Evolutionary conservation across 441 rosid genomes (phyloP), one percentile per base, ranked within the genome.

Genomic region (Pelargonium cotyledonis): DNA sequence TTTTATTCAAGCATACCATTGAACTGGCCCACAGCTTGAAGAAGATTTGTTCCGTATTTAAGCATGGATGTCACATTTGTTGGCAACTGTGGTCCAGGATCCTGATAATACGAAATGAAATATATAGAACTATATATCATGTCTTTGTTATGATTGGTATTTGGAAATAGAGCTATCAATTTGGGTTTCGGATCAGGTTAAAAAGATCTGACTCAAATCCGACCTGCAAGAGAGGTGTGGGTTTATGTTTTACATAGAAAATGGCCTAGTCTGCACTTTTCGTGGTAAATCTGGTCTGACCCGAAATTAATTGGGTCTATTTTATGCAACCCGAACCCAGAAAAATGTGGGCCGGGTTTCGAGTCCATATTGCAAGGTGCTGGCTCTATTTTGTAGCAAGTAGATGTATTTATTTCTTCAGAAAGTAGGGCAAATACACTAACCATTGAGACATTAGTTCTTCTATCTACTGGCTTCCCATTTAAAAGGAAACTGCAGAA

Each of bases 11-110:
- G 76, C 74, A 71, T 89, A 91, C 98, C 92, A 55, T 74, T 75
- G 70, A 86, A 90, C 75, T 84, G 89, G 49, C 99, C 98, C 76
- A 95, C 85, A 63, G 86, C 97, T 85, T 95, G 99, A 70, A 95
- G 85, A 75, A 92, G 86, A 86, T 95, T 95, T 40, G 97, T 86
- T 75, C 99, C 99, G 58, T 84, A 92, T 76, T 95, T 95, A 57
- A 95, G 92, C 79, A 88, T 73, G 15, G 78, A 46, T 60, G 85
- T 85, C 65, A 95, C 89, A 80, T 84, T 78, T 70, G 92, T 80
- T 29, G 99, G 97, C 65, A 88, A 49, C 72, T 85, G 99, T 72
- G 99, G 91, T 67, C 96, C 97, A 1, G 85, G 3, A 49, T 86
- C 96, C 98, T 94, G 75, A 67, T 16, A 66, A 43, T 0, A 76